Percentiles rank a stretch among this genome's conserved stretches.
phyloP scores from a whole-genome alignment of 306 rosid genomes.

The Medicago arabica region DNA sequence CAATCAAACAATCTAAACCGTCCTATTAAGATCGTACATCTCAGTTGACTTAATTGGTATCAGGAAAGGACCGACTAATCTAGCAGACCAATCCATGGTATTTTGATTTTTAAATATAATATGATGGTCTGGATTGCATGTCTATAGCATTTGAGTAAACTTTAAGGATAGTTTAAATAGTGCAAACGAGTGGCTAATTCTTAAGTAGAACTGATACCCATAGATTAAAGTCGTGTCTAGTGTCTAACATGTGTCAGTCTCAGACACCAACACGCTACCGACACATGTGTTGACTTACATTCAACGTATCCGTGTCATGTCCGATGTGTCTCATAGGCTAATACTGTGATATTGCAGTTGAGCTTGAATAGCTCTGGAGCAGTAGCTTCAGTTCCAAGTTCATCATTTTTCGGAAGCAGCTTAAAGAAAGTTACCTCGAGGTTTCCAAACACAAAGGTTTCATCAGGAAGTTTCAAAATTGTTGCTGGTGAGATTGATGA shows the following conservation, averaged over 20 bases:
- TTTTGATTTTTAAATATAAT: no score
- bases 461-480: slow-evolving; percentile 61
- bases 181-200: no score
- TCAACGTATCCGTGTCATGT: background rate
- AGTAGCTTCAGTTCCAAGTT: slow-evolving; percentile 63
- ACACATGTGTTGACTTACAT: background rate
- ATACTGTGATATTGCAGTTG: slow-evolving; percentile 56
- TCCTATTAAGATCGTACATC: no score
- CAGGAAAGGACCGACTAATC: no score
- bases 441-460: slow-evolving; percentile 49
- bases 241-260: background rate
- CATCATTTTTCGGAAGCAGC: slow-evolving; percentile 75
- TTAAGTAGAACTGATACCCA: no score
- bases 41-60: no score
- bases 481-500: slow-evolving; percentile 67
- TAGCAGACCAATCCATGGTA: no score
- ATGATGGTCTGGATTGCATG: no score
- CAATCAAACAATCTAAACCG: no score
- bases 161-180: background rate
- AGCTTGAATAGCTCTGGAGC: slow-evolving; percentile 69
- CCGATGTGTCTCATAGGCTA: background rate
- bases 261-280: background rate
- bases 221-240: background rate
- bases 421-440: slow-evolving; percentile 79
- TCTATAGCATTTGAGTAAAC: no score